Evolutionary conservation across 1,139 yeast genomes (phyloP).

Genomic region (Magnusiomyces magnusii): DNA sequence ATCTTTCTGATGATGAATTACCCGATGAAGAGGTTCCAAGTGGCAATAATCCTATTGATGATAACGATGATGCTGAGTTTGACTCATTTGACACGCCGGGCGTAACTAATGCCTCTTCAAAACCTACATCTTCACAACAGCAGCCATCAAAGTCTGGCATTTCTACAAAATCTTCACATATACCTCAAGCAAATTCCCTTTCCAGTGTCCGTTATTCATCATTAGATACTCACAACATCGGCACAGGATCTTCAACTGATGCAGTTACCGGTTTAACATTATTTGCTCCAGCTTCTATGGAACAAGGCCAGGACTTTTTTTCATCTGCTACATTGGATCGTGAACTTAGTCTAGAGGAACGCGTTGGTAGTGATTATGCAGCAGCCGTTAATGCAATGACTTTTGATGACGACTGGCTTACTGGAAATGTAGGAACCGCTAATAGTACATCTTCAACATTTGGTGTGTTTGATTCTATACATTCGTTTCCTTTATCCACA

Average conservation of each 20-base stretch:
- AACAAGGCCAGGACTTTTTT: background rate
- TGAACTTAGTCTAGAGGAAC: conserved; percentile 16
- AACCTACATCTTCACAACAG: conserved; percentile 8
- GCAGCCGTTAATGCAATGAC: conserved; percentile 14
- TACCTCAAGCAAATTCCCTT: too few species aligned
- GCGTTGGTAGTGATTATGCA: conserved; percentile 18
- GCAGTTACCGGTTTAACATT: background rate
- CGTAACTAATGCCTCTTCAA: background rate
- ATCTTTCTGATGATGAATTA: conserved; percentile 76
- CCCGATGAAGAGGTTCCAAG: conserved; percentile 37
- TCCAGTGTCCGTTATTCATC: background rate
- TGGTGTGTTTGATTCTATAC: background rate
- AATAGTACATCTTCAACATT: background rate
- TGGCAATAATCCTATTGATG: conserved; percentile 22
- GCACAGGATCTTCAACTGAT: background rate
- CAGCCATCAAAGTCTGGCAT: background rate
- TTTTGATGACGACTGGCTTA: conserved; percentile 16
- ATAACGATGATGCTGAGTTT: conserved; percentile 25
- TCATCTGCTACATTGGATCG: background rate
- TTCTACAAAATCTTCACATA: background rate
- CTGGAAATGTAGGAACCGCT: conserved; percentile 2
- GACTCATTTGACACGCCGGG: background rate
- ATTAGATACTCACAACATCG: background rate
- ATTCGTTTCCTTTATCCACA: background rate
- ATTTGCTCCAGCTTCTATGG: conserved; percentile 1